Base-by-base conservation (phyloP, 2,329 filamentous ascomycete genomes). In the Fusarium pilosicola region DNA sequence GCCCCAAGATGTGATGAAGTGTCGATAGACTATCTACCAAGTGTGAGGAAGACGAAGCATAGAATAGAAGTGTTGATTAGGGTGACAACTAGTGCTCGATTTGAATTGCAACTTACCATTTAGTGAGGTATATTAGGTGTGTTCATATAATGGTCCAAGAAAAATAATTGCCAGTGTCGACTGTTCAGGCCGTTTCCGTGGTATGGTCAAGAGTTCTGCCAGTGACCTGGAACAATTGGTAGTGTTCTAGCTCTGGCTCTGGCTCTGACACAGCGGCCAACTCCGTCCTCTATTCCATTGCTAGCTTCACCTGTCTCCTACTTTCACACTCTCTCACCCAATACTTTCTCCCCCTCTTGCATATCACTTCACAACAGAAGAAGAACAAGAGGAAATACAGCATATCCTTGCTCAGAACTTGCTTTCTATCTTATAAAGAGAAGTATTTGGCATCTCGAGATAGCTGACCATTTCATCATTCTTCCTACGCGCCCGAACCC, bases 1-100 rank as follows among this genome's bases (percentile, higher is more conserved):
- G 73, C 8, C 76, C 87, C 68, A 92, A 89, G 81, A 88, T 88
- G 15, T 89, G 77, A 64, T n/a, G 11, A 7, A 28, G 39, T 34
- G 3, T 52, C 42, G 28, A 45, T 48, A 42, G 36, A 26, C 28
- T 22, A 28, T 15, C 12, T 38, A 42, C 9, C 41, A 26, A 52
- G 15, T 51, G 36, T 55, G 54, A 57, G 34, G 46, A 44, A 39
- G 24, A 30, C 14, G 46, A 55, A 42, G 30, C 17, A 62, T 56
- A 62, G 59, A 71, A 62, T 59, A 65, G 59, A 71, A 45, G 67
- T 36, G 52, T 60, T 59, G 52, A 46, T 54, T 30, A 38, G 32
- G 30, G 28, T 32, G 22, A 38, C 18, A 58, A 20, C 14, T 20
- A 17, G n/a, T 49, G 22, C 45, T 41, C 15, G 32, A 7, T 20